Evolutionary conservation across 1,284 basidiomycete species (phyloP).

Genomic region (Pisolithus thermaeus): DNA sequence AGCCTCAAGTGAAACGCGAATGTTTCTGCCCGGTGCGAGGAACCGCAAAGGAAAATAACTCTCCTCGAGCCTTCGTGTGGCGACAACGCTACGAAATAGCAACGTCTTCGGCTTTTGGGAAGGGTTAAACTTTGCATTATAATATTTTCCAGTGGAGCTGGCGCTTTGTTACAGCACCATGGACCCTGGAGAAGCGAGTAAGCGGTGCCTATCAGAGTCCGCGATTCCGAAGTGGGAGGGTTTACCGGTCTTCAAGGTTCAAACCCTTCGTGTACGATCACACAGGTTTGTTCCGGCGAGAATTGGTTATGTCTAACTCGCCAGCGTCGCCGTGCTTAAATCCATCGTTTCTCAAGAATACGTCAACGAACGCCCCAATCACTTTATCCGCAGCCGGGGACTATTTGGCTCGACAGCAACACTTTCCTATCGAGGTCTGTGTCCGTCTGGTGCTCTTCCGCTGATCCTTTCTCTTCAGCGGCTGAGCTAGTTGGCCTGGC

Average conservation of each 20-base stretch:
- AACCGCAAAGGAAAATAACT: background rate
- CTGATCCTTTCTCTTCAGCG: constrained; percentile 23
- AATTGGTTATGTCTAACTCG: constrained; percentile 18
- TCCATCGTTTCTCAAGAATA: constrained; percentile 15
- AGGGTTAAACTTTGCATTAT: background rate
- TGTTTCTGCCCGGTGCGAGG: constrained; percentile 5
- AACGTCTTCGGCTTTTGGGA: background rate
- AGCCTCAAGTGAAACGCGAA: constrained; percentile 22
- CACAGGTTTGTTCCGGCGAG: constrained; percentile 10
- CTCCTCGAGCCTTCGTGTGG: constrained; percentile 9
- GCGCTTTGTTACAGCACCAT: background rate
- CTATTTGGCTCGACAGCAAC: constrained; percentile 12
- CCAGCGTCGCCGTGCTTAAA: constrained; percentile 28
- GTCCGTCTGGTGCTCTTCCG: constrained; percentile 17
- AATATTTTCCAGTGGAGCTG: background rate
- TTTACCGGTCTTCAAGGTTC: background rate
- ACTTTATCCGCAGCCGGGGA: constrained; percentile 23
- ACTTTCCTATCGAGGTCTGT: constrained; percentile 24
- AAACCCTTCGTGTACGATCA: background rate
- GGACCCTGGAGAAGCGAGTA: background rate
- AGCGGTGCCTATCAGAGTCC: background rate
- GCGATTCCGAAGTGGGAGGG: background rate
- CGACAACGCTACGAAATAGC: constrained; percentile 1
- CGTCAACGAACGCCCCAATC: constrained; percentile 20
- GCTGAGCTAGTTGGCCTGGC: constrained; percentile 1